Evolutionary conservation across 768 basidiomycete genomes (phyloP), one percentile per base, ranked within the genome.

Genomic region (Artomyces pyxidatus): DNA sequence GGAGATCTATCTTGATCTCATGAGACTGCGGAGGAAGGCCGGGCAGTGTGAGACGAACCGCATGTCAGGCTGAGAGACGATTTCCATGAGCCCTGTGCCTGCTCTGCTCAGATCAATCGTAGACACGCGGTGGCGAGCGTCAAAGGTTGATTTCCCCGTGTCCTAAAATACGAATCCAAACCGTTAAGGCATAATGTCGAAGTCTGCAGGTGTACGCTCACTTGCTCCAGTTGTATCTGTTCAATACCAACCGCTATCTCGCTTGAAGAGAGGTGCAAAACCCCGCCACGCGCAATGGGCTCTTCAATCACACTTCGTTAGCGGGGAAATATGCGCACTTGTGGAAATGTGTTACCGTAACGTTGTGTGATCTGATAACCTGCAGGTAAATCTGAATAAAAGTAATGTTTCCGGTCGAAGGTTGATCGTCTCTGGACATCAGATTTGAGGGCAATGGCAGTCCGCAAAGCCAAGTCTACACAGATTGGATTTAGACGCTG

Each of bases 351-450:
- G 69, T 55, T 52, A 90, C 90, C 79, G 65, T 98, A 96, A 54
- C 90, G 87, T 62, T 98, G 94, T 0, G 94, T 99, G 53, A 99
- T 95, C 67, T 99, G 96, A 65, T 93, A 98, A 0, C 95, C 95
- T 4, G 85, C 75, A 0, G 96, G 93, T 29, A 96, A 75, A 65
- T 98, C 96, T 4, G 89, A 77, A 61, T 99, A 98, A 65, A 97
- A 97, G 63, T 99, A 99, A 63, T 98, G 96, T 63, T 99, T 99
- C 56, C 96, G 74, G 65, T 98, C 96, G 58, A 98, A 98, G 0
- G 88, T 76, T 0, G 91, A 95, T 17, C 75, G 72, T 0, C 56
- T 55, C 54, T 88, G 88, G 44, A 95, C 72, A 4, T 74, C 55
- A 11, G 81, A 71, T 28, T 76, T 66, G 21, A 98, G 72, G 4